phyloP scores from a whole-genome alignment of 1,139 yeast species.

The Geotrichum carabidarum region DNA sequence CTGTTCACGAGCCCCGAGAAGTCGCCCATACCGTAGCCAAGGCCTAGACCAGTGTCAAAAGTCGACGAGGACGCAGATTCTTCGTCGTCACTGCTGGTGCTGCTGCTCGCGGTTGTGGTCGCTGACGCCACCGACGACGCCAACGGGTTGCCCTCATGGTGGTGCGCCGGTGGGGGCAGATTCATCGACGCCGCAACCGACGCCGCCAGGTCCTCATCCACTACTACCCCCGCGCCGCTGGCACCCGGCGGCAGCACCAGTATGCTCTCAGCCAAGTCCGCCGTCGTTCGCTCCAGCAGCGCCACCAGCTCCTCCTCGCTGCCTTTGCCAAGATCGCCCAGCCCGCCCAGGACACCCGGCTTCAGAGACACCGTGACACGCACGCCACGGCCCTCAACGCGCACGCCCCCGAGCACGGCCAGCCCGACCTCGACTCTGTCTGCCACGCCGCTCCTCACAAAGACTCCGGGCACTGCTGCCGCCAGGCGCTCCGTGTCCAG shows the following conservation, averaged over 20 bases:
- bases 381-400: constrained; percentile 53
- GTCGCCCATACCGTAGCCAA: constrained; percentile 35
- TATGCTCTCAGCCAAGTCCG: constrained; percentile 33
- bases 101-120: not conserved
- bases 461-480: constrained; percentile 55
- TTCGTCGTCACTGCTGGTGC: not conserved
- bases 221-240: not conserved
- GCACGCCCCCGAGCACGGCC: constrained; percentile 62
- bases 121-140: constrained; percentile 5
- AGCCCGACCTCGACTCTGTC: constrained; percentile 49
- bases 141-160: not conserved
- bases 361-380: constrained; percentile 50
- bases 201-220: constrained; percentile 4
- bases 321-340: too few relatives aligned
- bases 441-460: constrained; percentile 58
- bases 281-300: constrained; percentile 62
- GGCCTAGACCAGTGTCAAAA: not conserved
- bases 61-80: not conserved
- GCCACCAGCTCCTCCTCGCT: constrained; percentile 37
- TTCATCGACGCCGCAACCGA: constrained; percentile 1
- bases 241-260: constrained; percentile 27
- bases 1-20: constrained; percentile 54
- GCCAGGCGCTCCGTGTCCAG: constrained; percentile 67
- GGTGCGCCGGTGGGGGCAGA: not conserved
- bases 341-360: constrained; percentile 22